phyloP scores from a whole-genome alignment of 208 protist genomes.

The Trypanosomatidae sp. region DNA sequence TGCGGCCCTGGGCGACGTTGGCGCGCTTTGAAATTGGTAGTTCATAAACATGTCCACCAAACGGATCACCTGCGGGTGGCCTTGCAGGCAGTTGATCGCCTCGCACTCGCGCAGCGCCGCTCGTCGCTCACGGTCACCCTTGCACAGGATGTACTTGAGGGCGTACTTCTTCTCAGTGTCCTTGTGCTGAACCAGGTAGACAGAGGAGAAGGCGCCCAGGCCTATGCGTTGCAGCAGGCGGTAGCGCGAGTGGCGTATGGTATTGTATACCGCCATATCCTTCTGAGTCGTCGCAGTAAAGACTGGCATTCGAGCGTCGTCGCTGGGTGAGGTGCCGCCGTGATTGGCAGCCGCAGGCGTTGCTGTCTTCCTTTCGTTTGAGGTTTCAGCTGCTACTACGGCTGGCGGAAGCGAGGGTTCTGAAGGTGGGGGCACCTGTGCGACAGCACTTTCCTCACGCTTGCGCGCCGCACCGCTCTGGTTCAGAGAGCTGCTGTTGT shows the following conservation, averaged over 20 bases:
- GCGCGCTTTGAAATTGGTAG: slow-evolving; percentile 40
- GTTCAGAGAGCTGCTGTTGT: background rate
- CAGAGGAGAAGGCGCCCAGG: slow-evolving; percentile 64
- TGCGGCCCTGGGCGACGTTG: background rate
- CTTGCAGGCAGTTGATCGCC: slow-evolving; percentile 57
- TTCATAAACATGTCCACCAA: slow-evolving; percentile 86
- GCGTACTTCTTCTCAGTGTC: slow-evolving; percentile 43
- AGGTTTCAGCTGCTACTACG: background rate
- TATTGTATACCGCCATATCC: slow-evolving; percentile 47
- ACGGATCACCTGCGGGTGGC: slow-evolving; percentile 72
- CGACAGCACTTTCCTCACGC: background rate
- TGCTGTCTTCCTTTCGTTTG: background rate
- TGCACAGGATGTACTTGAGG: slow-evolving; percentile 78
- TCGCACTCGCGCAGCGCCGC: slow-evolving; percentile 81
- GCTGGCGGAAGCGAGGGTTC: background rate
- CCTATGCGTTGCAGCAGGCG: slow-evolving; percentile 57
- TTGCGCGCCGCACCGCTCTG: background rate
- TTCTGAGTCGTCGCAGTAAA: slow-evolving; percentile 36
- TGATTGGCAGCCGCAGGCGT: background rate
- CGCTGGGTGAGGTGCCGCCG: background rate
- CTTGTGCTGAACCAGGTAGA: slow-evolving; percentile 72
- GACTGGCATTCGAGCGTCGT: background rate
- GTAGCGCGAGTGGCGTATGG: slow-evolving; percentile 52
- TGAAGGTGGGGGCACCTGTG: background rate
- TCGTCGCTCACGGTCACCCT: slow-evolving; percentile 49